phyloP scores from a whole-genome alignment of 148 eudicot species.

The Fallopia convolvulus region DNA sequence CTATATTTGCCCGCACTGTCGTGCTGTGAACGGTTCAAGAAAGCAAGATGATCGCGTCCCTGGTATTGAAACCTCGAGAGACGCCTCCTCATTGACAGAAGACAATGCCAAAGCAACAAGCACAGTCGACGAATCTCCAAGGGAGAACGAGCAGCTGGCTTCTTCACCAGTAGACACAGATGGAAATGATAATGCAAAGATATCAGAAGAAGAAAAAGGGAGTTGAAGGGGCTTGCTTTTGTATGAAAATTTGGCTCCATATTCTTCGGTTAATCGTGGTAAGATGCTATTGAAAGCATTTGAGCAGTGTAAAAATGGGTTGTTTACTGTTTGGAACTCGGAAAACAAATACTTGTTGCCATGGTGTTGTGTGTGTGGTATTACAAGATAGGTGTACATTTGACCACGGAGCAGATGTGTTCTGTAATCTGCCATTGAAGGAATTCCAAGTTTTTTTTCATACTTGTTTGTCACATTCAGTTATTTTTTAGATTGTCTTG shows the following conservation, averaged over 20 bases:
- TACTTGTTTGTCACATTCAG: neutral
- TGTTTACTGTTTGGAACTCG: neutral
- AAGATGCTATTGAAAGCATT: neutral
- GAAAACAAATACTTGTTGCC: neutral
- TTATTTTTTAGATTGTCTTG: neutral
- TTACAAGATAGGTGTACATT: neutral
- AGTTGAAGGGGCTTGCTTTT: neutral
- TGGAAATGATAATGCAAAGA: neutral
- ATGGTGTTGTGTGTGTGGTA: neutral
- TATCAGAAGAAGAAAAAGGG: neutral
- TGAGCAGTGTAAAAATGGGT: neutral
- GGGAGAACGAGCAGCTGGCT: slow-evolving; percentile 8
- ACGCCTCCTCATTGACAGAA: slow-evolving; percentile 5
- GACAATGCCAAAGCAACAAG: slow-evolving; percentile 1
- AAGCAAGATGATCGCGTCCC: slow-evolving; percentile 31
- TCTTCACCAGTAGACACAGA: slow-evolving; percentile 5
- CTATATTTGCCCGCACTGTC: slow-evolving; percentile 94
- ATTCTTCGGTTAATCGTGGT: neutral
- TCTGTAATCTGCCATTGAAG: neutral
- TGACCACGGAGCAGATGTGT: neutral
- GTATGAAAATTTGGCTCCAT: neutral
- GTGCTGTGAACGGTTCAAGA: slow-evolving; percentile 68
- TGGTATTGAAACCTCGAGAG: slow-evolving; percentile 23
- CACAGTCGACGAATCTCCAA: slow-evolving; percentile 19
- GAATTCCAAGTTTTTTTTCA: neutral